Conservation (phyloP, 768 basidiomycete species). For the Strobilomyces dryophilus region DNA sequence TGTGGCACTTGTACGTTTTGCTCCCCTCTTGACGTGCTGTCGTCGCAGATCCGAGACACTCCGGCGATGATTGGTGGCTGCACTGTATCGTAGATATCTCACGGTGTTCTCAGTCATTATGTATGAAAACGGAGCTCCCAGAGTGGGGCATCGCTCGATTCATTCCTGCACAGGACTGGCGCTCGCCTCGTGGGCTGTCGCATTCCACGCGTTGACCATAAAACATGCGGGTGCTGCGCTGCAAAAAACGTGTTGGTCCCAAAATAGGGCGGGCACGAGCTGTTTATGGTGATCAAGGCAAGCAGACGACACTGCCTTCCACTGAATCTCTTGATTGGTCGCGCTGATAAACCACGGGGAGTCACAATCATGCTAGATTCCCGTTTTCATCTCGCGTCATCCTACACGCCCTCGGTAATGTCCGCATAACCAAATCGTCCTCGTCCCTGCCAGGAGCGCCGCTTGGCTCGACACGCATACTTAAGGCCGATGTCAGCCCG, state of each 20-base stretch:
- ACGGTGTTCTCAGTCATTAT: constrained; percentile 27
- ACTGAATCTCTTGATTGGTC: constrained; percentile 30
- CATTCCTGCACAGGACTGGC: constrained; percentile 20
- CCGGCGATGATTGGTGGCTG: constrained; percentile 15
- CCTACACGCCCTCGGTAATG: constrained; percentile 34
- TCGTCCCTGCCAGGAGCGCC: constrained; percentile 20
- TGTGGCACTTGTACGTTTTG: constrained; percentile 22
- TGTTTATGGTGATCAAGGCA: constrained; percentile 16
- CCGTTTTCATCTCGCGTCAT: constrained; percentile 28
- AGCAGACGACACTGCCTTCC: constrained; percentile 27
- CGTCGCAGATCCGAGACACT: constrained; percentile 20
- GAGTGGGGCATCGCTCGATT: constrained; percentile 16
- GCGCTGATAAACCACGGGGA: constrained; percentile 31
- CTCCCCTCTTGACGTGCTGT: constrained; percentile 16
- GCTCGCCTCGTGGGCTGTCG: constrained; percentile 28
- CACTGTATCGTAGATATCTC: constrained; percentile 23
- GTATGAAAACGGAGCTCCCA: constrained; percentile 23
- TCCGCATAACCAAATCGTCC: constrained; percentile 25
- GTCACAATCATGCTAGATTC: constrained; percentile 29
- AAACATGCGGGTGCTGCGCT: constrained; percentile 31
- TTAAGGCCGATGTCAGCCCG: constrained; percentile 16
- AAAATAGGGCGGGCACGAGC: constrained; percentile 23
- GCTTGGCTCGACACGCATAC: constrained; percentile 27
- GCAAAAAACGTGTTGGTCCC: constrained; percentile 32
- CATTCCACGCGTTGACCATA: constrained; percentile 15